Percentiles rank a stretch among this genome's conserved stretches.
phyloP scores from a whole-genome alignment of 768 basidiomycete species.

The Serendipita vermifera region DNA sequence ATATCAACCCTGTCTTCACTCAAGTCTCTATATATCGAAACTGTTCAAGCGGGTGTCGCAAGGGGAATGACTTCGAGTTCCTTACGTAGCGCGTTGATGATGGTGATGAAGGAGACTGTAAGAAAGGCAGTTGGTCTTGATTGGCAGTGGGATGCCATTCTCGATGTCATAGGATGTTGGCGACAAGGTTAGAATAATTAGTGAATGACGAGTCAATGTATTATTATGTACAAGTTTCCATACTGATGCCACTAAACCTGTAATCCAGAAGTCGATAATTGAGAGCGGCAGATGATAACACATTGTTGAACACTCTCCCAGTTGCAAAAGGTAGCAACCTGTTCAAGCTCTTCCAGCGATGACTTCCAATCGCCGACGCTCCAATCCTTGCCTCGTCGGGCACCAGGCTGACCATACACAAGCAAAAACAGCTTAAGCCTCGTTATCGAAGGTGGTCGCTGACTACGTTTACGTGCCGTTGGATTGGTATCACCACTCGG shows the following conservation, averaged over 20 bases:
- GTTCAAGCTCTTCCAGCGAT: conserved; percentile 33
- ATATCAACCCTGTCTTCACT: neutral
- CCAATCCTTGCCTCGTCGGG: conserved; percentile 65
- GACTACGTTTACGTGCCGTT: conserved; percentile 18
- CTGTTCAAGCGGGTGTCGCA: neutral
- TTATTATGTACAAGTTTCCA: neutral
- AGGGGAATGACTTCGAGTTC: neutral
- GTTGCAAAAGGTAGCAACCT: conserved; percentile 39
- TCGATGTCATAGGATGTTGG: conserved; percentile 5
- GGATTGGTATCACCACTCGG: conserved; percentile 31
- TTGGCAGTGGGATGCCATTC: conserved; percentile 6
- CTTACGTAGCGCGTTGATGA: conserved; percentile 5
- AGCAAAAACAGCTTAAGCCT: conserved; percentile 37
- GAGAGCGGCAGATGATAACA: conserved; percentile 34
- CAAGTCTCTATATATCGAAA: neutral
- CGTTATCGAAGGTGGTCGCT: conserved; percentile 17
- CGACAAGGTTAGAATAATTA: neutral
- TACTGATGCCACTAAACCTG: neutral
- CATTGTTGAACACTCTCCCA: conserved; percentile 43
- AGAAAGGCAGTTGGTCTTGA: neutral
- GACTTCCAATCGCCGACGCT: conserved; percentile 52
- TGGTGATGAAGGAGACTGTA: conserved; percentile 8
- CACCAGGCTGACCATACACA: conserved; percentile 35
- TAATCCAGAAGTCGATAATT: conserved; percentile 22
- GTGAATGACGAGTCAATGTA: neutral